Conservation (phyloP, 371 early-diverging fungal genomes). For the Mortierella sp. region DNA sequence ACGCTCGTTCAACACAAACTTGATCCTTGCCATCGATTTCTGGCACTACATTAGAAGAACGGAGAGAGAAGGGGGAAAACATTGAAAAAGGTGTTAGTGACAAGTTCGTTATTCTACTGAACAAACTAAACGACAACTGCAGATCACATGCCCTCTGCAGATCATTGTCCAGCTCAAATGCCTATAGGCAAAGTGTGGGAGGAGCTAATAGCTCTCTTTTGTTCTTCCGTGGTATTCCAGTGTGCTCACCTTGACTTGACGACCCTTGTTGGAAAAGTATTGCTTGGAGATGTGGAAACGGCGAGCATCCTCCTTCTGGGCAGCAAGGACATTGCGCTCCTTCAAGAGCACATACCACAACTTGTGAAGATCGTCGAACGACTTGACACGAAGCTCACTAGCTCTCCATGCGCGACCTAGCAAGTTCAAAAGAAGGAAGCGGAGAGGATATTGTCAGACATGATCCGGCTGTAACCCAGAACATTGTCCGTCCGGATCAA, state of each 20-base stretch:
- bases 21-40: conserved; percentile 95
- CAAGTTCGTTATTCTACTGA: background rate
- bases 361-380: conserved; percentile 97
- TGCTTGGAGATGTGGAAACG: conserved; percentile 74
- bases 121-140: background rate
- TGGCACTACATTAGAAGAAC: conserved; percentile 70
- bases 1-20: conserved; percentile 93
- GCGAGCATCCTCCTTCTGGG: conserved; percentile 88
- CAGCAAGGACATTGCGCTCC: conserved; percentile 93
- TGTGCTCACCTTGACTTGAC: conserved; percentile 78
- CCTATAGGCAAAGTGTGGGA: background rate
- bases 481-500: background rate
- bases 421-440: background rate
- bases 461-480: background rate
- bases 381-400: conserved; percentile 91
- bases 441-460: background rate
- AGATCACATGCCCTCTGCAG: background rate
- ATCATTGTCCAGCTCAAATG: background rate
- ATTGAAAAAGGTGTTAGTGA: background rate
- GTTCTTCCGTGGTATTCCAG: background rate
- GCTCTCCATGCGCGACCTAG: conserved; percentile 94
- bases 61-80: background rate
- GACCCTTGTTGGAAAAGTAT: conserved; percentile 81
- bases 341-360: conserved; percentile 96
- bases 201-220: background rate